Evolutionary conservation across 208 protist species (phyloP).

Genomic region (Crithidia mellificae): DNA sequence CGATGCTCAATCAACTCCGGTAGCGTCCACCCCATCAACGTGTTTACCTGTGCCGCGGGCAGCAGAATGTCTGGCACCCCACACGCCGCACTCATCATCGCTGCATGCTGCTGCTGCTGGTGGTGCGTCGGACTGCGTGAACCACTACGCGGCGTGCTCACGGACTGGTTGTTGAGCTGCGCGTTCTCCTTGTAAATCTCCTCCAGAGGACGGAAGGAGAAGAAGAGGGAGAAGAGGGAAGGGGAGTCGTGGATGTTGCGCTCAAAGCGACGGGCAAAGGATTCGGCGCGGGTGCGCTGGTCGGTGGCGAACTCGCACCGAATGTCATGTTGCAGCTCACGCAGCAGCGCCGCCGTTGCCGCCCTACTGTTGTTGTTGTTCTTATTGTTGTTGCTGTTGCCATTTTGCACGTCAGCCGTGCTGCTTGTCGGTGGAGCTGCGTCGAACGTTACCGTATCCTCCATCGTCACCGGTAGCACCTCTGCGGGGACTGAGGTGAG

Average conservation of each 20-base stretch:
- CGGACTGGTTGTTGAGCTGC: background rate
- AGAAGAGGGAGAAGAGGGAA: slow-evolving; percentile 27
- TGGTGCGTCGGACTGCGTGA: slow-evolving; percentile 2
- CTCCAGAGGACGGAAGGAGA: slow-evolving; percentile 13
- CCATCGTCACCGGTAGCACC: slow-evolving; percentile 1
- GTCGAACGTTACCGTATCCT: slow-evolving; percentile 3
- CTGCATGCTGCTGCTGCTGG: background rate
- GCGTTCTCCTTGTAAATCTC: slow-evolving; percentile 14
- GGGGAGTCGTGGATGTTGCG: slow-evolving; percentile 25
- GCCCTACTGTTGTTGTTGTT: background rate
- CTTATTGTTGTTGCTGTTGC: background rate
- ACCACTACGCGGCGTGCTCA: background rate
- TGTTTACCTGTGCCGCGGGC: slow-evolving; percentile 15
- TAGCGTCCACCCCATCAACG: slow-evolving; percentile 19
- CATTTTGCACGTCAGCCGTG: no score
- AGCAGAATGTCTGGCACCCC: slow-evolving; percentile 22
- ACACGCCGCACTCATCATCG: background rate
- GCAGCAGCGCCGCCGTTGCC: background rate
- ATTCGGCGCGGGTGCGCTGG: background rate
- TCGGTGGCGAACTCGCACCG: slow-evolving; percentile 14
- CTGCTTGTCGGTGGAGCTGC: background rate
- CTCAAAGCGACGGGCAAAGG: slow-evolving; percentile 18
- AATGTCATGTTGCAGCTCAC: slow-evolving; percentile 11
- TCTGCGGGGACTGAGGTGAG: slow-evolving; percentile 14
- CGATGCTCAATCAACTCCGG: slow-evolving; percentile 30